Evolutionary conservation across 1,139 yeast species (phyloP).

Genomic region (Meyerozyma smithsonii): DNA sequence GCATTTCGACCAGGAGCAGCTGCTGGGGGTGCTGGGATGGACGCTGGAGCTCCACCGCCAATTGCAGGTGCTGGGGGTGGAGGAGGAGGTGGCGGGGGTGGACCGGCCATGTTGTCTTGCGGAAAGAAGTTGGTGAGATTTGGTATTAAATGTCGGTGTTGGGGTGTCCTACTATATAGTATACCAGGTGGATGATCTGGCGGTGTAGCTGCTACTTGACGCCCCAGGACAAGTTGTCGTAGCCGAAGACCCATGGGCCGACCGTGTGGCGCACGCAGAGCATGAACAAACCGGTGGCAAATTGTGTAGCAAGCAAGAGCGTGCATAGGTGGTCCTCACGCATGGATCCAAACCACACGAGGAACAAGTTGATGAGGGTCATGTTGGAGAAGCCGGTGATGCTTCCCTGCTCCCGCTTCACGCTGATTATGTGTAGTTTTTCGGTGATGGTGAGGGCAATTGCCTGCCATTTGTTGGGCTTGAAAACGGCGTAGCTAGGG

Average conservation of each 20-base stretch:
- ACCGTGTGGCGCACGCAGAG: constrained; percentile 73
- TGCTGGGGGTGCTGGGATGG: constrained; percentile 31
- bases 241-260: constrained; percentile 84
- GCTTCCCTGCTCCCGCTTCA: constrained; percentile 29
- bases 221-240: constrained; percentile 65
- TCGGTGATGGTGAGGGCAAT: constrained; percentile 33
- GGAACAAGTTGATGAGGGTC: constrained; percentile 76
- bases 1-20: constrained; percentile 64
- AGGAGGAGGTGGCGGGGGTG: constrained; percentile 40
- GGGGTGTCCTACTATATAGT: too few species aligned
- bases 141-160: background rate
- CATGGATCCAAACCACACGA: constrained; percentile 87
- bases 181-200: background rate
- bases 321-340: constrained; percentile 74
- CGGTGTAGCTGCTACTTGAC: constrained; percentile 21
- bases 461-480: constrained; percentile 14
- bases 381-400: constrained; percentile 64
- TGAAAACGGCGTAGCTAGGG: constrained; percentile 48
- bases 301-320: constrained; percentile 56
- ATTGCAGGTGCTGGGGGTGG: constrained; percentile 32
- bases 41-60: constrained; percentile 12
- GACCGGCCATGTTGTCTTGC: constrained; percentile 1
- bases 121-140: background rate
- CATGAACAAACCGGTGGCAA: constrained; percentile 61
- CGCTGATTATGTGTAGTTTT: constrained; percentile 45